Base-by-base conservation (phyloP, 2,329 filamentous ascomycete genomes). In the Ceratocystis cacaofunesta region DNA sequence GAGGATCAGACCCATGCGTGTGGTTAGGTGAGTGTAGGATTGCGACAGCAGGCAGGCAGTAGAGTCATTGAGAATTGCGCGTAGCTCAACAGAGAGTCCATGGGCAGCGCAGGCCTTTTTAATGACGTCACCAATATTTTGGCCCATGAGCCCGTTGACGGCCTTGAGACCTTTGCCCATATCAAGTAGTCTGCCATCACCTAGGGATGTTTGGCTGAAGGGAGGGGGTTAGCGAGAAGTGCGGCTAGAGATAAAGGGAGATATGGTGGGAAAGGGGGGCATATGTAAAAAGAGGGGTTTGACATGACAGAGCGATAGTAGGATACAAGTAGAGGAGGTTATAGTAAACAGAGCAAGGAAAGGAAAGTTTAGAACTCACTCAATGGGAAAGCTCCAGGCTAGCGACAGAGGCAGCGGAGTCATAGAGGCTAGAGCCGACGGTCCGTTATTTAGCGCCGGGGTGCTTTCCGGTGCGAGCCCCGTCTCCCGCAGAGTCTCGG, bases 351-450 rank as follows among this genome's bases (percentile, higher is more conserved):
- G 30, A 48, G 19, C 5, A 32, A 44, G 36, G 2, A 6, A 61
- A 43, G 25, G 32, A 15, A 61, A 3, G 32, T 62, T 22, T 62
- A 44, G 60, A 32, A 77, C 82, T 72, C 76, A 86, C 84, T 87
- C 82, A 57, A 88, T 83, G 30, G 85, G 85, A 70, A 88, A 88
- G 67, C 85, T 87, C 84, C 85, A 88, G 5, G 85, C 82, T 68
- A 87, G 72, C 0, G 84, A 84, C 75, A 86, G 77, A 7, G 79
- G 80, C 63, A 87, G 74, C 32, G 80, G 78, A 1, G 75, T 73
- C 22, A 30, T 12, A 52, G 48, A 52, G 8, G 48, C 48, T 3
- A 5, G 3, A 10, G 8, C n/a, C 12, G 48, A 8, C 48, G 6
- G 7, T 22, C n/a, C 36, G 36, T 19, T 25, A 8, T 52, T n/a